These are phyloP conservation scores for Neonectria faginata DNA, from an alignment of 2,329 filamentous ascomycete species.

Conservation along the genomic window DNA sequence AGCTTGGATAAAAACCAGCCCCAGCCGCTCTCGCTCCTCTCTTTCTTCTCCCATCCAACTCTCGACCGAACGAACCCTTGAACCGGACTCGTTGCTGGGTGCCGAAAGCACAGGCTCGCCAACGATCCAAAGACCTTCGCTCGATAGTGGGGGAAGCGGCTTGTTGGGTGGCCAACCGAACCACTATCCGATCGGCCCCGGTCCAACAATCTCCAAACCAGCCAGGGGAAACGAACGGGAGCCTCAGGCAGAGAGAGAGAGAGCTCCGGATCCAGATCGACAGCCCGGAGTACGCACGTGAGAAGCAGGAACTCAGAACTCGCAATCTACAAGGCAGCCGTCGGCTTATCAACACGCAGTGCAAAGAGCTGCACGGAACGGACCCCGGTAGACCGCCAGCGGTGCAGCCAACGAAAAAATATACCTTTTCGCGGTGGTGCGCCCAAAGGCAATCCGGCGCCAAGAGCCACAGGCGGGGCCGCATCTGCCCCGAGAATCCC, in stretches of 20 bases:
- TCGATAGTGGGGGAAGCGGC: constrained; percentile 25
- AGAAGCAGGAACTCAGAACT: constrained; percentile 7
- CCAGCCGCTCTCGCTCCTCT: constrained; percentile 18
- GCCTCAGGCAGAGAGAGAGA: constrained; percentile 20
- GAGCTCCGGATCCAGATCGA: not conserved
- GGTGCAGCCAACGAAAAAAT: constrained; percentile 25
- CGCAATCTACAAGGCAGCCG: constrained; percentile 9
- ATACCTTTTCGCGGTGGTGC: constrained; percentile 22
- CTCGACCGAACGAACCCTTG: constrained; percentile 35
- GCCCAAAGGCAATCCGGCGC: constrained; percentile 4
- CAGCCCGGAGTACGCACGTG: constrained; percentile 24
- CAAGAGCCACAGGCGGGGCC: constrained; percentile 29
- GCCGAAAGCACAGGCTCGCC: constrained; percentile 35
- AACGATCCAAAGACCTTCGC: constrained; percentile 35
- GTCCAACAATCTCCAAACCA: constrained; percentile 17
- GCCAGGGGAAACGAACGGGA: not conserved
- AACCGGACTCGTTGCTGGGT: constrained; percentile 36
- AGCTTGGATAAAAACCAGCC: constrained; percentile 22
- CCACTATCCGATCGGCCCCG: constrained; percentile 23
- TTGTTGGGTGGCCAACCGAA: constrained; percentile 39
- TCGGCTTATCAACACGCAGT: constrained; percentile 25
- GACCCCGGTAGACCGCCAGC: constrained; percentile 10
- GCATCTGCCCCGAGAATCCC: constrained; percentile 24
- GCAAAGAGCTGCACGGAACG: constrained; percentile 18
- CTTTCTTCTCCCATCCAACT: constrained; percentile 19